A percentile compares a stretch with the other conserved stretches of the same genome.
Conservation (phyloP, 1,284 basidiomycete species). For the Malassezia psittaci region DNA sequence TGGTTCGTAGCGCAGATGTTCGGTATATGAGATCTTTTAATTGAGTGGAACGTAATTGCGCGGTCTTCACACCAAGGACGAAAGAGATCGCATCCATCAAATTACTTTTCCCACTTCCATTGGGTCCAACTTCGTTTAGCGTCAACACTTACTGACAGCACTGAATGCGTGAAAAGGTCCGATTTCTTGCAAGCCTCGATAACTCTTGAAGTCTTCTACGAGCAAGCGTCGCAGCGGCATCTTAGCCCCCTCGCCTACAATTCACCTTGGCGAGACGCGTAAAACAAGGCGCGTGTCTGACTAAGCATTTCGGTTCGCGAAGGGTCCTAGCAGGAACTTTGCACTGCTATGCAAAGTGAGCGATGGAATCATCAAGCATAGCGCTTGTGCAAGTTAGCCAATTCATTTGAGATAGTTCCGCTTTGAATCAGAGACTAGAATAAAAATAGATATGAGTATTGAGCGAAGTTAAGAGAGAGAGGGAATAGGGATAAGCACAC, state of each 20-base stretch:
- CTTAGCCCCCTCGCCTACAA: background rate
- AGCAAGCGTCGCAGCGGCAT: constrained; percentile 46
- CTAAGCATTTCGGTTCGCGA: background rate
- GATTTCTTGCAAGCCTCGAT: constrained; percentile 74
- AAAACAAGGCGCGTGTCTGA: background rate
- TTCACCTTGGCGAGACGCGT: background rate
- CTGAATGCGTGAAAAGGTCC: constrained; percentile 88
- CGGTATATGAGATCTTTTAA: constrained; percentile 91
- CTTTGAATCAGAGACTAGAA: too few relatives aligned
- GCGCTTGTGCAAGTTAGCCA: too few relatives aligned
- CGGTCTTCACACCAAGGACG: constrained; percentile 88
- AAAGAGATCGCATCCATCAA: constrained; percentile 99
- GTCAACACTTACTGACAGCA: constrained; percentile 59
- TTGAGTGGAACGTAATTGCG: constrained; percentile 82
- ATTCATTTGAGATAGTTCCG: too few relatives aligned
- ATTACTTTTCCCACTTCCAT: constrained; percentile 98
- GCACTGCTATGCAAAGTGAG: too few relatives aligned
- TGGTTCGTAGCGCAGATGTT: constrained; percentile 4
- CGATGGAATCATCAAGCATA: too few relatives aligned
- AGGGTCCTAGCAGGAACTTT: background rate
- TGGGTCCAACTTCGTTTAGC: constrained; percentile 59
- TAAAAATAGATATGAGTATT: too few relatives aligned
- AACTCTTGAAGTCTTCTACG: constrained; percentile 50
- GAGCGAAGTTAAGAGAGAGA: too few relatives aligned
- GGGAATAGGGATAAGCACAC: too few relatives aligned